Conservation (phyloP, 495 filamentous ascomycete species). For the Penicillium egyptiacum region DNA sequence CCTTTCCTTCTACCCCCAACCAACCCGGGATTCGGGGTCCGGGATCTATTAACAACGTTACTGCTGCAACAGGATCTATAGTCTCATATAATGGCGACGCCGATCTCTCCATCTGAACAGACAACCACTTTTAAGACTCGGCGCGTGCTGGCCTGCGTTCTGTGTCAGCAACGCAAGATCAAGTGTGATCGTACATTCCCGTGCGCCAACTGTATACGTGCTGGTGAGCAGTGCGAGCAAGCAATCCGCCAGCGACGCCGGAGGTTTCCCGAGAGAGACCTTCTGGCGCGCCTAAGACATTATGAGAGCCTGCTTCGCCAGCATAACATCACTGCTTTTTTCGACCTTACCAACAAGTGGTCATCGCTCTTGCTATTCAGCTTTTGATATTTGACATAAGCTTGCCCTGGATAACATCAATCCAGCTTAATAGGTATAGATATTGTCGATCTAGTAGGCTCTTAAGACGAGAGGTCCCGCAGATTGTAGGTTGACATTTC, state of each 20-base stretch:
- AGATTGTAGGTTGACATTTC: too few species aligned
- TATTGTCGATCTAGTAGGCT: too few species aligned
- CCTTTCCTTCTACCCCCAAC: too few species aligned
- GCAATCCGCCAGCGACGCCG: conserved; percentile 22
- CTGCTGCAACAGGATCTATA: neutral
- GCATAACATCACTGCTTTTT: too few species aligned
- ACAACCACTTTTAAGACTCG: neutral
- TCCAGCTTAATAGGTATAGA: too few species aligned
- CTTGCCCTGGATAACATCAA: too few species aligned
- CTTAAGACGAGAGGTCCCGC: too few species aligned
- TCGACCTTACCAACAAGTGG: too few species aligned
- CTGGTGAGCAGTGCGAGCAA: conserved; percentile 27
- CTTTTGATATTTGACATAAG: too few species aligned
- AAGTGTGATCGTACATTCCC: conserved; percentile 38
- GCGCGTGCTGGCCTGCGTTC: conserved; percentile 14
- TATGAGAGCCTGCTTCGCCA: neutral
- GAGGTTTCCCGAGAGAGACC: conserved; percentile 20
- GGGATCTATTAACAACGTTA: neutral
- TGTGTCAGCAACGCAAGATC: conserved; percentile 39
- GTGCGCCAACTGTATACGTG: conserved; percentile 33
- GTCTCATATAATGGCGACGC: neutral
- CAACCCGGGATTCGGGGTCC: too few species aligned
- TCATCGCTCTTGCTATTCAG: too few species aligned
- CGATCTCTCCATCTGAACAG: neutral
- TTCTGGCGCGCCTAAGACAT: conserved; percentile 11